Percentiles rank a stretch among this genome's conserved stretches.
These are phyloP conservation scores for Metschnikowia hibisci DNA, from an alignment of 805 yeast genomes.

Conservation along the genomic window DNA sequence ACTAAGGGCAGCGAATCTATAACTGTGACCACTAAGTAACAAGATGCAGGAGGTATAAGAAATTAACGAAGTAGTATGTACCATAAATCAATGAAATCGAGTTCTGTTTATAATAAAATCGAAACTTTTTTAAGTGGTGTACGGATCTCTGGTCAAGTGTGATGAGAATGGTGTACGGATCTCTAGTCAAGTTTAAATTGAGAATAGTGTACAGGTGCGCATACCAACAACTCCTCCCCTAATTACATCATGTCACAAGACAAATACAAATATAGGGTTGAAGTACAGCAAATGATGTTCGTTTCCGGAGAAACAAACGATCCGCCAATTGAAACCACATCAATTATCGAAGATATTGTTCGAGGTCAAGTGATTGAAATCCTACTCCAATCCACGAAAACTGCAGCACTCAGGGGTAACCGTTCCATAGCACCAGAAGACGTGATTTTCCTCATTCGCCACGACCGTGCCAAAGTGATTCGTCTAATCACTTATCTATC, in stretches of 20 bases:
- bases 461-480: constrained; percentile 91
- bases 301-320: constrained; percentile 94
- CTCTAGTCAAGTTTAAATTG: too few species aligned
- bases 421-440: constrained; percentile 88
- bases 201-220: too few species aligned
- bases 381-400: constrained; percentile 66
- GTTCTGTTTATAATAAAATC: too few species aligned
- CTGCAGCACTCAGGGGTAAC: constrained; percentile 77
- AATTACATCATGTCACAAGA: constrained; percentile 16
- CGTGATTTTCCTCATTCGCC: constrained; percentile 85
- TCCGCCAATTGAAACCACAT: constrained; percentile 87
- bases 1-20: not conserved
- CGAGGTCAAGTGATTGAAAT: constrained; percentile 92
- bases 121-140: too few species aligned
- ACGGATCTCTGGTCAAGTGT: too few species aligned
- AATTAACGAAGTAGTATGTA: too few species aligned
- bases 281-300: constrained; percentile 98
- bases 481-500: constrained; percentile 85
- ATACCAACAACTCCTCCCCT: too few species aligned
- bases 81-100: too few species aligned
- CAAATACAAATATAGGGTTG: constrained; percentile 77
- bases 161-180: too few species aligned
- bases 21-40: too few species aligned
- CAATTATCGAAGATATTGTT: constrained; percentile 93
- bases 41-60: too few species aligned